Evolutionary conservation across 2,329 filamentous ascomycete species (phyloP).

Genomic region (Penicillium verrucosum): DNA sequence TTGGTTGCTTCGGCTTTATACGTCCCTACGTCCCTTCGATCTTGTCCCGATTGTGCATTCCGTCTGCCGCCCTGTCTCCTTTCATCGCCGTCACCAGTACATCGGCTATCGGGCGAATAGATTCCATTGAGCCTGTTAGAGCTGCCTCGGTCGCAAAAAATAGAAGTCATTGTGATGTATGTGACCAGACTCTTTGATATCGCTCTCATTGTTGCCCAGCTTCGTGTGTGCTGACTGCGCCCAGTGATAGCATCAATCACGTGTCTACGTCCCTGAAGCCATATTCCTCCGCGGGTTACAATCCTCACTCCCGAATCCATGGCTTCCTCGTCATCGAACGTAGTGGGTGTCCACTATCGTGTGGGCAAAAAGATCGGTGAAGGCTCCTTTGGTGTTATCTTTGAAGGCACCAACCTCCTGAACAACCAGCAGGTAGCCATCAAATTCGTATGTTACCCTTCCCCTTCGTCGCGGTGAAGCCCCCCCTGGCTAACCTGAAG

Average conservation of each 20-base stretch:
- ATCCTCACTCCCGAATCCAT: constrained; percentile 45
- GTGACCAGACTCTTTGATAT: not conserved
- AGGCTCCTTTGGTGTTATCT: constrained; percentile 97
- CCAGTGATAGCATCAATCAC: constrained; percentile 17
- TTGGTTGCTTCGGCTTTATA: not conserved
- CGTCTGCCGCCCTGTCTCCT: not conserved
- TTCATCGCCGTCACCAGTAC: constrained; percentile 8
- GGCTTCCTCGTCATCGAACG: constrained; percentile 89
- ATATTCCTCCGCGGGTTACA: constrained; percentile 13
- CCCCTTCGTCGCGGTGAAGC: not conserved
- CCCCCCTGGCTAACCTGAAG: constrained; percentile 21
- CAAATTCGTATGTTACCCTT: constrained; percentile 76
- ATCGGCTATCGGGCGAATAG: not conserved
- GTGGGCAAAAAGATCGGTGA: constrained; percentile 99
- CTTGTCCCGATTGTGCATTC: not conserved
- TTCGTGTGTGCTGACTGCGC: constrained; percentile 18
- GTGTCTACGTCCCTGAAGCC: constrained; percentile 21
- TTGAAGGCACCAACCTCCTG: constrained; percentile 95
- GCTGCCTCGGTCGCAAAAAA: not conserved
- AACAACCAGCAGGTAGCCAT: constrained; percentile 99
- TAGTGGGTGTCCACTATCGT: constrained; percentile 97
- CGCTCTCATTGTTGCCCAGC: not conserved
- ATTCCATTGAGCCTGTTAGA: not conserved
- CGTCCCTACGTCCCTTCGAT: not conserved
- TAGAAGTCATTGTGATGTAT: constrained; percentile 11